Conservation (phyloP, 2,329 filamentous ascomycete species). For the Trichoderma harzianum region DNA sequence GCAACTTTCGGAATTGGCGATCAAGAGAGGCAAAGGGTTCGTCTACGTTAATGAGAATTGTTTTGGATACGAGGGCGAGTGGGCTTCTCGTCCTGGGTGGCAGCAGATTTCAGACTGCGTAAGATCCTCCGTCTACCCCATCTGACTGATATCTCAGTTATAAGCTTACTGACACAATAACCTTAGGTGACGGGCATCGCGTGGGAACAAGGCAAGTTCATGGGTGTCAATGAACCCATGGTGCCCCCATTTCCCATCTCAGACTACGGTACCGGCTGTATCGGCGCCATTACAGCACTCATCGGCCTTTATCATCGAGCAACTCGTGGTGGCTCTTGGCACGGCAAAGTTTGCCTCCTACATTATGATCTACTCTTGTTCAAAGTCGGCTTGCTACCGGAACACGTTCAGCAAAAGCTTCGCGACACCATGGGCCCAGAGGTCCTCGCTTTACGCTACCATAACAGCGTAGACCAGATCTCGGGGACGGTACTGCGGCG, state of each 20-base stretch:
- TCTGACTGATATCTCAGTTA: background rate
- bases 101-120: slow-evolving; percentile 68
- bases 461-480: slow-evolving; percentile 63
- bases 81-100: slow-evolving; percentile 64
- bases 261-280: slow-evolving; percentile 68
- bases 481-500: slow-evolving; percentile 55
- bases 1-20: slow-evolving; percentile 51
- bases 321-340: slow-evolving; percentile 61
- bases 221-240: slow-evolving; percentile 60
- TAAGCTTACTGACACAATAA: background rate
- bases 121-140: slow-evolving; percentile 17
- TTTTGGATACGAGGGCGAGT: slow-evolving; percentile 60
- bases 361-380: slow-evolving; percentile 68
- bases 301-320: slow-evolving; percentile 61
- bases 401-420: slow-evolving; percentile 50
- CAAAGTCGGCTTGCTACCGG: slow-evolving; percentile 54
- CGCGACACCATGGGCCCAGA: slow-evolving; percentile 46
- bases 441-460: slow-evolving; percentile 56
- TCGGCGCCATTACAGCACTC: slow-evolving; percentile 65
- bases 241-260: slow-evolving; percentile 63
- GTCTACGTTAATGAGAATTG: slow-evolving; percentile 70
- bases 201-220: slow-evolving; percentile 60
- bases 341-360: slow-evolving; percentile 60
- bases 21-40: slow-evolving; percentile 56
- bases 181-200: slow-evolving; percentile 52